Percentiles rank a stretch among this genome's conserved stretches.
phyloP scores from a whole-genome alignment of 176 grass and related monocot species.

The Carex myosuroides region DNA sequence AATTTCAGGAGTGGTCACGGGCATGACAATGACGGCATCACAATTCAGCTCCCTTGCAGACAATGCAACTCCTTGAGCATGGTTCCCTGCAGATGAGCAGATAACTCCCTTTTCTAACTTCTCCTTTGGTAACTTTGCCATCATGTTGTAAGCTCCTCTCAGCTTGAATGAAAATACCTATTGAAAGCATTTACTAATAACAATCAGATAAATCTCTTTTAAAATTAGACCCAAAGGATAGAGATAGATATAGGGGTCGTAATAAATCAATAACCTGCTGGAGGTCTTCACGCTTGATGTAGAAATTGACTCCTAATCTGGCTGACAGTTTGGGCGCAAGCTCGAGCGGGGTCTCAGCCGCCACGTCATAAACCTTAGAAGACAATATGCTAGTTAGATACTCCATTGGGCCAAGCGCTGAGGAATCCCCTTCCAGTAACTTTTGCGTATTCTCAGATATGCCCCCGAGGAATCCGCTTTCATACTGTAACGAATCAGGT shows the following conservation, averaged over 20 bases:
- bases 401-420: slow-evolving; percentile 65
- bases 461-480: slow-evolving; percentile 59
- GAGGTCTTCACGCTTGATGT: slow-evolving; percentile 88
- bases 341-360: slow-evolving; percentile 71
- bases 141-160: slow-evolving; percentile 99
- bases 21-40: slow-evolving; percentile 98
- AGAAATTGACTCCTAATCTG: slow-evolving; percentile 55
- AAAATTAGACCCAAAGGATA: too few relatives aligned
- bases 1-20: slow-evolving; percentile 96
- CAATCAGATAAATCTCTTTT: neutral
- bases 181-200: neutral
- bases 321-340: slow-evolving; percentile 63
- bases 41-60: slow-evolving; percentile 69
- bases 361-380: slow-evolving; percentile 90
- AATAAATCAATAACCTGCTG: slow-evolving; percentile 45
- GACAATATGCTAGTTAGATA: slow-evolving; percentile 72
- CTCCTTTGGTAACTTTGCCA: slow-evolving; percentile 72
- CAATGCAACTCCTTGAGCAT: slow-evolving; percentile 97
- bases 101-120: slow-evolving; percentile 86
- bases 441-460: slow-evolving; percentile 14
- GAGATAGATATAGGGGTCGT: too few relatives aligned
- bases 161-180: slow-evolving; percentile 99
- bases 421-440: neutral
- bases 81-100: slow-evolving; percentile 98
- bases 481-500: slow-evolving; percentile 58